Conservation (phyloP, 169 alveolate species). For the Cyclospora cayetanensis region DNA sequence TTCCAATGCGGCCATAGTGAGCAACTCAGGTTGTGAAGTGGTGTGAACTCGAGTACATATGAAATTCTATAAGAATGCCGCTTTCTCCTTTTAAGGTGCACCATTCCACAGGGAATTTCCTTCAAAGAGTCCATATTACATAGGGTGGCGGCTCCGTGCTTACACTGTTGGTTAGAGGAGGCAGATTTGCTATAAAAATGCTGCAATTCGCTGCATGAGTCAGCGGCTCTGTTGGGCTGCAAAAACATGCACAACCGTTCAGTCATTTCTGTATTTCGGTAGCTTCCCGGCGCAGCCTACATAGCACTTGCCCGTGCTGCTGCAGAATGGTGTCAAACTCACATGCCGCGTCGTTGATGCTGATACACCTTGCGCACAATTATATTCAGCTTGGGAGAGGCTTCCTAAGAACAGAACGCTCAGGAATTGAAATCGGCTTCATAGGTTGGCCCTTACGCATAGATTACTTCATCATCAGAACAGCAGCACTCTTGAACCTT, state of each 20-base stretch:
- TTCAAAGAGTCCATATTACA: no score
- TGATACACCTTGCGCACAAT: slow-evolving; percentile 21
- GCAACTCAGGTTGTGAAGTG: no score
- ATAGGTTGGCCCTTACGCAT: no score
- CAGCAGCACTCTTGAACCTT: no score
- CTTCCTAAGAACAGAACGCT: background rate
- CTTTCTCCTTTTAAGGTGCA: no score
- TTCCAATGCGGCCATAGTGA: no score
- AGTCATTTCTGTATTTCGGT: background rate
- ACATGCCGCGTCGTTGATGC: slow-evolving; percentile 38
- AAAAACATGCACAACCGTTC: background rate
- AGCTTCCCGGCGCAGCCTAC: background rate
- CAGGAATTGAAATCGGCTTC: background rate
- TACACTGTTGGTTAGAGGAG: slow-evolving; percentile 53
- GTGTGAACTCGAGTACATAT: no score
- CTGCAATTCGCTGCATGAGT: slow-evolving; percentile 60
- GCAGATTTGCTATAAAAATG: slow-evolving; percentile 60
- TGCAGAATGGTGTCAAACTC: background rate
- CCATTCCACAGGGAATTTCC: no score
- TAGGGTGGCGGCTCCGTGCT: background rate
- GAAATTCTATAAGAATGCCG: no score
- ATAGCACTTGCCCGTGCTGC: background rate
- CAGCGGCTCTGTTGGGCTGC: slow-evolving; percentile 46
- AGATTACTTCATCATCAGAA: no score
- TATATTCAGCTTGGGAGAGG: background rate